These are phyloP conservation scores for Diplogelasinospora grovesii DNA, from an alignment of 495 filamentous ascomycete genomes.

Conservation along the genomic window DNA sequence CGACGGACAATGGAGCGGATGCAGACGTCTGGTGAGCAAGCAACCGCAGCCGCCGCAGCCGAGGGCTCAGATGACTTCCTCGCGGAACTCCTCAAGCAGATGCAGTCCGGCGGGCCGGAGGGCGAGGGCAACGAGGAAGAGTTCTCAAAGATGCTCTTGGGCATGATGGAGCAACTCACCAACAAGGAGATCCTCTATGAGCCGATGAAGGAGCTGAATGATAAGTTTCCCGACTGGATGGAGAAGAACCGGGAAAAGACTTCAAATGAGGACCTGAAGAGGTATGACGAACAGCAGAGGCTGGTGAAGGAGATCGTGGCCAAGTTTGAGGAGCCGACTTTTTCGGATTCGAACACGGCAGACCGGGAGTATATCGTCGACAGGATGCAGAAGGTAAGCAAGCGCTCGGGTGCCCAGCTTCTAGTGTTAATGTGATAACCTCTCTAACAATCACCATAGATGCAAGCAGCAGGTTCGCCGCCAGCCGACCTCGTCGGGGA, in stretches of 20 bases:
- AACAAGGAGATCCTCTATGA: conserved; percentile 98
- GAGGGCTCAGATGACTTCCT: conserved; percentile 72
- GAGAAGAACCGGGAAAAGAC: conserved; percentile 62
- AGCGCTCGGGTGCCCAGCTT: conserved; percentile 4
- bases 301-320: conserved; percentile 82
- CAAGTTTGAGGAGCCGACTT: conserved; percentile 75
- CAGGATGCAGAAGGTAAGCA: conserved; percentile 87
- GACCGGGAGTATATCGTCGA: conserved; percentile 93
- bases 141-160: conserved; percentile 84
- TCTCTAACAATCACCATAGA: conserved; percentile 41
- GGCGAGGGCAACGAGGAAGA: conserved; percentile 73
- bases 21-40: conserved; percentile 75
- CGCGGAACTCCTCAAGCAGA: conserved; percentile 76
- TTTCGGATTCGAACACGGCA: conserved; percentile 69
- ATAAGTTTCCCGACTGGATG: conserved; percentile 87
- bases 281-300: conserved; percentile 74
- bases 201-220: conserved; percentile 93
- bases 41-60: conserved; percentile 67
- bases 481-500: conserved; percentile 86
- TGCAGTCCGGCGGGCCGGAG: conserved; percentile 53
- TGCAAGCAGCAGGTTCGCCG: conserved; percentile 91
- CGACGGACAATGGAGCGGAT: conserved; percentile 88
- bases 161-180: conserved; percentile 97
- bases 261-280: conserved; percentile 59
- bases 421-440: too few relatives aligned